These are phyloP conservation scores for Mytilinidion resinicola DNA, from an alignment of 495 filamentous ascomycete genomes.

Conservation along the genomic window DNA sequence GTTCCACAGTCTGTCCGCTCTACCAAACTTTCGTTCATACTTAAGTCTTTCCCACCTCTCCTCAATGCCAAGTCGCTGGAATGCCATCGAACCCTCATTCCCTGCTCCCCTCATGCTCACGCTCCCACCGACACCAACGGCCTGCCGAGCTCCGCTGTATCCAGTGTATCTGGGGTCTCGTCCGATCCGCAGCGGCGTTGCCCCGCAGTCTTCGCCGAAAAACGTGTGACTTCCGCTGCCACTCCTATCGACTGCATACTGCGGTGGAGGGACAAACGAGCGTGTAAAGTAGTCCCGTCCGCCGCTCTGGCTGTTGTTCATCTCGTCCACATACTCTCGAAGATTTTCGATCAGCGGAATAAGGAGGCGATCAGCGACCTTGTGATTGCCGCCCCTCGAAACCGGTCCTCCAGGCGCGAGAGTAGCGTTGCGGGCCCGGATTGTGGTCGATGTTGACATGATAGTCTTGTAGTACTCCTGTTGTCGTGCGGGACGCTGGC, in stretches of 20 bases:
- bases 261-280: slow-evolving; percentile 8
- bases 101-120: too few relatives aligned
- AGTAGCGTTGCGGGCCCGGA: neutral
- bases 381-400: neutral
- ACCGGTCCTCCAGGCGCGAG: neutral
- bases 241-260: slow-evolving; percentile 21
- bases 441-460: slow-evolving; percentile 7
- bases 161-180: slow-evolving; percentile 25
- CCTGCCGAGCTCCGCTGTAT: too few relatives aligned
- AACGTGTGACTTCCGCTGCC: slow-evolving; percentile 24
- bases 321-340: slow-evolving; percentile 14
- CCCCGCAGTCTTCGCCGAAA: slow-evolving; percentile 27
- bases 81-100: too few relatives aligned
- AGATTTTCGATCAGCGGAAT: slow-evolving; percentile 19
- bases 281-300: slow-evolving; percentile 10
- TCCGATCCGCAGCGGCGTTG: slow-evolving; percentile 22
- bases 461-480: slow-evolving; percentile 27
- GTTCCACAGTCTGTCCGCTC: too few relatives aligned
- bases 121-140: too few relatives aligned
- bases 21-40: too few relatives aligned
- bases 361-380: slow-evolving; percentile 6
- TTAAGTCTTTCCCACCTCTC: too few relatives aligned
- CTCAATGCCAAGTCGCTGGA: too few relatives aligned
- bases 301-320: neutral
- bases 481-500: slow-evolving; percentile 28